Base-by-base conservation (phyloP, 1,284 basidiomycete genomes). In the Ustilago trichophora region DNA sequence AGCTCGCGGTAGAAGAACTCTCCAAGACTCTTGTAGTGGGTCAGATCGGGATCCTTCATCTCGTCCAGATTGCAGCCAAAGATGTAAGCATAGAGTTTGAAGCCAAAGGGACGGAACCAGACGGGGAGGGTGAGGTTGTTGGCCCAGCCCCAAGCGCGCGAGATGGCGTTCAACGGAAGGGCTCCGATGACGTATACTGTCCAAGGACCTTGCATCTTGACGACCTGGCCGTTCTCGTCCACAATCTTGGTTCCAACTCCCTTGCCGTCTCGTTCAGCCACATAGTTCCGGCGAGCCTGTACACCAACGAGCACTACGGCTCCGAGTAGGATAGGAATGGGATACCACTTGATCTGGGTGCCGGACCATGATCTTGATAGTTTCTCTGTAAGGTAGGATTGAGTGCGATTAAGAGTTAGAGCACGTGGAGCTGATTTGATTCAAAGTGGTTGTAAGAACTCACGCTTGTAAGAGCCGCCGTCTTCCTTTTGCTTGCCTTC, bases 1-100 rank as follows among this genome's bases (percentile, higher is more conserved):
- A 98, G 86, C 74, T 88, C 88, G 31, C 95, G 86, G 82, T 96
- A 95, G 84, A 98, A 98, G 84, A 98, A 98, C 37, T 91, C 92
- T 45, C 93, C 93, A 24, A 98, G 85, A 80, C 88, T 89, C 19
- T 86, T 86, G 82, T 97, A 98, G 56, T 87, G 81, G 12, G 83
- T 87, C 65, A 98, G 84, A 83, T 98, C 92, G 13, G 85, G 82
- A 19, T 83, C 87, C 44, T 93, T 91, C 34, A 93, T 90, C 83
- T 99, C 95, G 73, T 92, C 89, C 56, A 98, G 85, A 83, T 98
- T 90, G 84, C 93, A 97, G 26, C 93, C 93, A 78, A 98, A 99
- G 26, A 89, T 86, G 74, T 85, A 87, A 19, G 92, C 87, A 81
- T 98, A 98, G 34, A 96, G 77, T 64, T 87, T 87, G 85, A 94